Percentiles rank a stretch among this genome's conserved stretches.
Conservation (phyloP, 352 stramenopile genomes). For the Pythium grandisporangium region DNA sequence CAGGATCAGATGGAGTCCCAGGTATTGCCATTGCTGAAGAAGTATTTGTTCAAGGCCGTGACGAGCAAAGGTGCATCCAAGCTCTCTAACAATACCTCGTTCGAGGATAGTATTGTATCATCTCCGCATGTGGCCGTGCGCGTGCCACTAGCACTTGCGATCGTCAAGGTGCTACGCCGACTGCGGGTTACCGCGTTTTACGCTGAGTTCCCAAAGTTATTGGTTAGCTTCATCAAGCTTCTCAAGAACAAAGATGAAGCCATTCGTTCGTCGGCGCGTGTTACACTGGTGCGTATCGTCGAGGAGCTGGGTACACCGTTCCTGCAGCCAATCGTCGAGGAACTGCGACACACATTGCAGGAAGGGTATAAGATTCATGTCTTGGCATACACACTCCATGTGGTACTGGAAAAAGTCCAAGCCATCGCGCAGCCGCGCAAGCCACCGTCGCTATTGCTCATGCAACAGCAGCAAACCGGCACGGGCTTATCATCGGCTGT, state of each 20-base stretch:
- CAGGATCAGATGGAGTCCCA: slow-evolving; percentile 72
- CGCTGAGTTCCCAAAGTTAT: slow-evolving; percentile 89
- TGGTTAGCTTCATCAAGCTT: slow-evolving; percentile 87
- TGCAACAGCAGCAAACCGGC: slow-evolving; percentile 8
- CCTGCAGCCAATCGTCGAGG: slow-evolving; percentile 75
- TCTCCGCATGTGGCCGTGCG: slow-evolving; percentile 68
- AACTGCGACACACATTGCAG: slow-evolving; percentile 75
- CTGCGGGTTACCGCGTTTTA: slow-evolving; percentile 88
- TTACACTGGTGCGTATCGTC: slow-evolving; percentile 93
- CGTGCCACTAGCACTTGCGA: slow-evolving; percentile 89
- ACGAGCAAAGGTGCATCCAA: slow-evolving; percentile 62
- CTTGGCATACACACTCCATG: slow-evolving; percentile 80
- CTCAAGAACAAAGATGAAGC: slow-evolving; percentile 90
- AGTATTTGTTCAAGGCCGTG: slow-evolving; percentile 81
- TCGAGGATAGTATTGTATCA: slow-evolving; percentile 39
- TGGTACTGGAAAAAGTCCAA: slow-evolving; percentile 71
- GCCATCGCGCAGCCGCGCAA: slow-evolving; percentile 44
- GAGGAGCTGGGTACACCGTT: slow-evolving; percentile 83
- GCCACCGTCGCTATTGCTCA: slow-evolving; percentile 21
- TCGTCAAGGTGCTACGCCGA: slow-evolving; percentile 96
- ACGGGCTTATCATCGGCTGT: too few relatives aligned
- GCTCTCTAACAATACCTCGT: slow-evolving; percentile 19
- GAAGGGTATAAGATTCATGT: slow-evolving; percentile 85
- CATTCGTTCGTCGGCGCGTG: slow-evolving; percentile 85
- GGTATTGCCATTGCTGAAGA: slow-evolving; percentile 81